Evolutionary conservation across 169 alveolate genomes (phyloP), one percentile per base, ranked within the genome.

Genomic region (Cryptosporidium meleagridis): DNA sequence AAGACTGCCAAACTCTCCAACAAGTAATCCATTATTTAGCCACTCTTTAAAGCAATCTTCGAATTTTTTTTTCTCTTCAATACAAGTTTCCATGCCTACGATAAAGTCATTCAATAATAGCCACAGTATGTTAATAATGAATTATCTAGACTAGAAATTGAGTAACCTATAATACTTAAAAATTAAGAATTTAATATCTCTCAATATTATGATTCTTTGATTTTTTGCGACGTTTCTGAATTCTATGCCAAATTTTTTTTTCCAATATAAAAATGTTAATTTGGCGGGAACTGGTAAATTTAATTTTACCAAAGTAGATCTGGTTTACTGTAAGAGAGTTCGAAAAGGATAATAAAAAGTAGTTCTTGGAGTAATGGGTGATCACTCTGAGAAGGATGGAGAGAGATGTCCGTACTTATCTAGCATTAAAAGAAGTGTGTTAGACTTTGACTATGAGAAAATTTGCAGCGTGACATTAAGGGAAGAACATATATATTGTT

Each of bases 381-480:
- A 26, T 0, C 12, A 2, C n/a, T 8, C 31, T 3, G 75, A 41
- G 44, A 41, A 69, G 41, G 87, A 92, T 51, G 59, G 26, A 41
- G 86, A 61, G 21, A 80, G 68, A 31, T 98, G 99, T 86, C 99
- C 99, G 8, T 98, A 97, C 75, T 84, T 98, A 52, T 96, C 98
- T 21, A 97, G 99, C 5, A 97, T 98, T 16, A 97, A 98, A 75
- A 89, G 99, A 91, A 97, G 96, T 75, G 91, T 98, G 84, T 94
- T 98, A 70, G 99, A 98, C 94, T 98, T 98, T 85, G 99, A 98
- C 91, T 97, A 97, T 86, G 99, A 98, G 89, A 98, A 98, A 91
- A 93, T 98, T 62, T 98, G 99, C 93, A 96, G 99, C 31, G 95
- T 98, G 58, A 96, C 98, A 41, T 96, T 98, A 84, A 95, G 98